Evolutionary conservation across 345 rosid genomes (phyloP), one percentile per base, ranked within the genome.

Genomic region (Brassica cretica): DNA sequence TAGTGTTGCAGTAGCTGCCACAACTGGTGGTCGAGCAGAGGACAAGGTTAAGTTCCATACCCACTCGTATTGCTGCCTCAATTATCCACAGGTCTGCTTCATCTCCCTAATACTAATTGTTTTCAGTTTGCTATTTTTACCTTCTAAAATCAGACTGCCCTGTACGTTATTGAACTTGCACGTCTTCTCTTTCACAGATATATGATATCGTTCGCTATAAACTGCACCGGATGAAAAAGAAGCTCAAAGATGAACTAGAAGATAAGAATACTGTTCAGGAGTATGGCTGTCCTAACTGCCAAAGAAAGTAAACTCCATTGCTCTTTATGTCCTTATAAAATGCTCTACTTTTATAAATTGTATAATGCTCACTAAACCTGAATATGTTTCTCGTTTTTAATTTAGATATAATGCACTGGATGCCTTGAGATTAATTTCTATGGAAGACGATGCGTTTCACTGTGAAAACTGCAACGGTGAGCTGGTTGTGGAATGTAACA

Each of bases 381-480:
- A 74, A 69, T 59, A 25, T 16, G 6, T 68, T 67, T 69, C 21
- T 76, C 14, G 44, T 80, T 72, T 70, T 58, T 46, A 58, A 5
- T 77, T 46, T 81, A 94, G 98, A 84, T 94, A 95, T 76, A 89
- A 84, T 73, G 98, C 99, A 8, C 70, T 95, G 83, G 98, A 93
- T 83, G 99, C 98, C 8, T 73, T 84, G 82, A 83, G 83, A 68
- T 84, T 95, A 80, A 16, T 92, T 49, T 88, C 90, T 18, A 46
- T 84, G 65, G 93, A 79, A 41, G 98, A 90, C 76, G 96, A 91
- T 74, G 84, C 78, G 78, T 94, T 94, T 65, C 94, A 87, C 64
- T 94, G 99, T 68, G 98, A 93, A 78, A 92, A 82, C 70, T 95
- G 98, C 85, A 87, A 95, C 71, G 90, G 91, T 76, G 97, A 88